Evolutionary conservation across 2,329 filamentous ascomycete genomes (phyloP).

Genomic region (Pseudogymnoascus sp.): DNA sequence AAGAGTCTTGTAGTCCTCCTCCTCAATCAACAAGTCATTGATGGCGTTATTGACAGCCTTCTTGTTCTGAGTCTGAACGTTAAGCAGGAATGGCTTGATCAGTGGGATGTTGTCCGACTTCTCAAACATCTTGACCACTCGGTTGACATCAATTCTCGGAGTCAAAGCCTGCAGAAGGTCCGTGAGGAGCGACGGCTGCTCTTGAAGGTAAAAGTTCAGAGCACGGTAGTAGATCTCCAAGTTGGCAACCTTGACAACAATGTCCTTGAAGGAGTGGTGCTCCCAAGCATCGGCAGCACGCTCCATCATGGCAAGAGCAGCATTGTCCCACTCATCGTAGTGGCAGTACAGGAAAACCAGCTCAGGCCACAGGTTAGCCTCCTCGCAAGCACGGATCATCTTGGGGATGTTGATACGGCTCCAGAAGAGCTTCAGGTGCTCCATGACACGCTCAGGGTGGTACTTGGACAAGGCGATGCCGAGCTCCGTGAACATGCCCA

Average conservation of each 20-base stretch:
- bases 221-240: conserved; percentile 98
- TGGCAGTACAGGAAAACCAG: conserved; percentile 97
- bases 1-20: conserved; percentile 98
- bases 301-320: conserved; percentile 95
- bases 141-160: conserved; percentile 92
- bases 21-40: conserved; percentile 94
- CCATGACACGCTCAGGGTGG: conserved; percentile 92
- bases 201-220: conserved; percentile 93
- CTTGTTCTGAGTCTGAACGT: conserved; percentile 96
- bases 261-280: conserved; percentile 99
- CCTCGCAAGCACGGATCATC: conserved; percentile 87
- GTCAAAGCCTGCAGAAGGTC: conserved; percentile 88
- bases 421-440: conserved; percentile 99
- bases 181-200: conserved; percentile 92
- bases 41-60: conserved; percentile 95
- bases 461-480: conserved; percentile 91
- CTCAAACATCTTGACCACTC: conserved; percentile 98
- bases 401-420: conserved; percentile 95
- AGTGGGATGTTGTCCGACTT: conserved; percentile 96
- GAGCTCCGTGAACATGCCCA: conserved; percentile 94
- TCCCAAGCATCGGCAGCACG: conserved; percentile 97
- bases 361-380: conserved; percentile 94
- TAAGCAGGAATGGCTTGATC: conserved; percentile 97
- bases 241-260: conserved; percentile 94
- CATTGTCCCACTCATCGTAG: conserved; percentile 98